phyloP scores from a whole-genome alignment of 208 protist genomes.

The Trypanosoma cruzi region DNA sequence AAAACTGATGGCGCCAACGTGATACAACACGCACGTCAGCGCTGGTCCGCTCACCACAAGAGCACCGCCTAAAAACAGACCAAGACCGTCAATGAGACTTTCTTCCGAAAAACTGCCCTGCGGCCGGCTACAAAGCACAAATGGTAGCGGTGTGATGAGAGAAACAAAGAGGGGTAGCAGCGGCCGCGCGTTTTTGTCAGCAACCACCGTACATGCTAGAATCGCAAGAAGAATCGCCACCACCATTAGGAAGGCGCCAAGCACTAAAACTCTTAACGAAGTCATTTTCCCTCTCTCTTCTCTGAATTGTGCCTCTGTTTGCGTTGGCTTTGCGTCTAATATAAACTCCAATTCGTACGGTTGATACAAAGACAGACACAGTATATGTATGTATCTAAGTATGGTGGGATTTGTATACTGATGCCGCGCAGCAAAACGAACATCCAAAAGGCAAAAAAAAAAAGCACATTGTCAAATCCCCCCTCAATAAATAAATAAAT shows the following conservation, averaged over 20 bases:
- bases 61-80: constrained; percentile 69
- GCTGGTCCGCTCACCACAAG: constrained; percentile 58
- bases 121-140: constrained; percentile 53
- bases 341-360: too few species aligned
- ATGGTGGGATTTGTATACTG: too few species aligned
- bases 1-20: constrained; percentile 47
- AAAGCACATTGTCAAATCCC: too few species aligned
- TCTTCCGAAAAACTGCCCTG: constrained; percentile 13
- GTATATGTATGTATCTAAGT: too few species aligned
- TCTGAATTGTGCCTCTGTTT: neutral
- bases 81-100: constrained; percentile 34
- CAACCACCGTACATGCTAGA: constrained; percentile 54
- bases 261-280: constrained; percentile 43
- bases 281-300: constrained; percentile 30
- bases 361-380: too few species aligned
- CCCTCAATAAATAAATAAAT: too few species aligned
- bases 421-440: too few species aligned
- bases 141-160: constrained; percentile 53
- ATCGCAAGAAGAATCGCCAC: constrained; percentile 60
- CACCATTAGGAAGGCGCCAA: constrained; percentile 58
- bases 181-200: constrained; percentile 47
- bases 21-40: constrained; percentile 59
- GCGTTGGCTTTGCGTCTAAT: too few species aligned
- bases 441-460: too few species aligned
- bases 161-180: constrained; percentile 58